Evolutionary conservation across 2,329 filamentous ascomycete genomes (phyloP).

Genomic region (Diaporthe vexans): DNA sequence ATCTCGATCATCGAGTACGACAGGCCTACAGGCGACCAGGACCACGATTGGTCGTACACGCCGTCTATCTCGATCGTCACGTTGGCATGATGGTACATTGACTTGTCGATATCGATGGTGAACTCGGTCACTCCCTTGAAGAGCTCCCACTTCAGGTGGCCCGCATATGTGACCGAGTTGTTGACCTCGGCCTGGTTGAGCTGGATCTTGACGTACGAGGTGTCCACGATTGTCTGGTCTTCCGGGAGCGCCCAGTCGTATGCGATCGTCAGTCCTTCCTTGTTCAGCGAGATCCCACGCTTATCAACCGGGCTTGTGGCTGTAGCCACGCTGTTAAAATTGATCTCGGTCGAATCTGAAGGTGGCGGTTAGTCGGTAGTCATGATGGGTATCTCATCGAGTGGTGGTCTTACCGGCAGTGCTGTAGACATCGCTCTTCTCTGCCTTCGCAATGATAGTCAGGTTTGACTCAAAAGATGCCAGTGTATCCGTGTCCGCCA

Average conservation of each 20-base stretch:
- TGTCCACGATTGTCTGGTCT: constrained; percentile 42
- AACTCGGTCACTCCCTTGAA: constrained; percentile 44
- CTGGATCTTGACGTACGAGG: constrained; percentile 43
- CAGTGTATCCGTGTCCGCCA: constrained; percentile 43
- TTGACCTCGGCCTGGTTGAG: constrained; percentile 44
- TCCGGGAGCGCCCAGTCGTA: constrained; percentile 44
- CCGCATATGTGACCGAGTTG: constrained; percentile 45
- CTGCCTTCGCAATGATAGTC: constrained; percentile 43
- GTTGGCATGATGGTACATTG: constrained; percentile 42
- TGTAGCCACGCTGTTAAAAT: constrained; percentile 44
- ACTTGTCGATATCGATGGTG: constrained; percentile 45
- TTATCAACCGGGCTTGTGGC: constrained; percentile 36
- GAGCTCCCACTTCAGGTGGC: constrained; percentile 44
- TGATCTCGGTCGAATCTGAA: constrained; percentile 42
- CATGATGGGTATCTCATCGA: not conserved
- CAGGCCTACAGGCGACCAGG: constrained; percentile 32
- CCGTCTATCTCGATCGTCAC: constrained; percentile 43
- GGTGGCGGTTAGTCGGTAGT: not conserved
- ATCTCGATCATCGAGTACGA: constrained; percentile 44
- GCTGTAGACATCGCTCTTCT: constrained; percentile 46
- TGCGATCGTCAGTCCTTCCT: constrained; percentile 44
- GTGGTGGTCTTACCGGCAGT: constrained; percentile 42
- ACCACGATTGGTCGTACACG: constrained; percentile 43
- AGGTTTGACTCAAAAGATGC: constrained; percentile 39
- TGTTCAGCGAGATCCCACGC: constrained; percentile 43